Base-by-base conservation (phyloP, 441 rosid species). In the Eruca vesicaria region DNA sequence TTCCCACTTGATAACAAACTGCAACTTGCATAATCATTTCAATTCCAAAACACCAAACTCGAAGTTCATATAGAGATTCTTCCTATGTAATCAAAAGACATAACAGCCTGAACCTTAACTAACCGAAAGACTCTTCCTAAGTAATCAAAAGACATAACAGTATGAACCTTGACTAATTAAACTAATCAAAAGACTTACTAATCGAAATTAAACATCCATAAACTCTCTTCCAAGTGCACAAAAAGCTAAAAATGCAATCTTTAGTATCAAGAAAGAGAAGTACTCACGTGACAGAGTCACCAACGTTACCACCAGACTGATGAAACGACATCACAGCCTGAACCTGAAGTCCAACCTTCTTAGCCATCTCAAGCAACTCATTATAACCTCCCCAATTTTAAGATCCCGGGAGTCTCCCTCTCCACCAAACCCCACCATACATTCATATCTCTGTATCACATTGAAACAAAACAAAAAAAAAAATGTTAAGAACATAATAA, bases 391-490 rank as follows among this genome's bases (percentile, higher is more conserved):
- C 96, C 99, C 99, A 94, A 29, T 94, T 87, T 72, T 94, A 94
- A 60, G 69, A n/a, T 71, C 8, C 98, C 94, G 0, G 99, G 93
- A 56, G 83, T 60, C 1, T 94, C 99, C 62, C 87, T 86, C 88
- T 94, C 99, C 68, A 94, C 99, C 74, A 94, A 82, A 29, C 99
- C 99, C 99, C 99, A 94, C 99, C 99, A 94, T 12, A 94, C 98
- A 71, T 94, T n/a, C n/a, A n/a, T 23, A 23, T 23, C 26, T 23
- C 26, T 23, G 26, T 23, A 23, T 23, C 26, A 23, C 26, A 23
- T 23, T 23, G 26, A 23, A 23, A 23, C 26, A 23, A 23, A 23
- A 23, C 26, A 23, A 23, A 23, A n/a, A n/a, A n/a, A n/a, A 23
- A 23, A 23, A 23, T 23, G 26, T 23, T 23, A 23, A 1, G 26